Conservation (phyloP, 106 monocot genomes). For the Allium fistulosum region DNA sequence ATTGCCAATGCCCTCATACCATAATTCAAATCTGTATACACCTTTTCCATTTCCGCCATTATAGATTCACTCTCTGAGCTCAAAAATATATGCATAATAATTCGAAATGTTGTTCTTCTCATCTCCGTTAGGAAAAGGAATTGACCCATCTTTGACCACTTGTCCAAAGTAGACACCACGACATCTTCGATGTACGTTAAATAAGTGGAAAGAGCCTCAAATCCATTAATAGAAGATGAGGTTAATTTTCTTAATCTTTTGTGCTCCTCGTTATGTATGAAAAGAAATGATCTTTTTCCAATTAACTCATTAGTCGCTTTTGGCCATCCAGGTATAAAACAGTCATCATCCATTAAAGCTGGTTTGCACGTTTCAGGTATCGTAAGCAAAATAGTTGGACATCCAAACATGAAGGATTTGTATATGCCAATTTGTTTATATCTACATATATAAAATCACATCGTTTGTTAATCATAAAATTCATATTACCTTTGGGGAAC, state of each 20-base stretch:
- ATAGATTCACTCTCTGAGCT: conserved; percentile 36
- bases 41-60: conserved; percentile 41
- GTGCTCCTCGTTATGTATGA: conserved; percentile 68
- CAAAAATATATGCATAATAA: conserved; percentile 90
- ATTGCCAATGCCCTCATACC: conserved; percentile 96
- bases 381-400: conserved; percentile 71
- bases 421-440: conserved; percentile 61
- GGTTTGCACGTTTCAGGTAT: conserved; percentile 69
- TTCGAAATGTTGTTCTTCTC: conserved; percentile 64
- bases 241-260: conserved; percentile 60
- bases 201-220: conserved; percentile 69
- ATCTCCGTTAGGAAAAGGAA: conserved; percentile 85
- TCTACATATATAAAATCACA: conserved; percentile 23
- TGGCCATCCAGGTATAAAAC: conserved; percentile 81
- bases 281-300: conserved; percentile 75
- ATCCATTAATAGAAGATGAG: conserved; percentile 64
- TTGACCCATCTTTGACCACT: conserved; percentile 58
- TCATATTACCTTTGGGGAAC: not conserved
- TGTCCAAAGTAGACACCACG: conserved; percentile 39
- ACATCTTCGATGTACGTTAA: conserved; percentile 63
- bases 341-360: conserved; percentile 81
- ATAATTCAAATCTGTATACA: conserved; percentile 73
- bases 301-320: conserved; percentile 58
- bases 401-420: conserved; percentile 88
- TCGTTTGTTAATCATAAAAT: not conserved